Base-by-base conservation (phyloP, 345 rosid species). In the Melaleuca quinquenervia region DNA sequence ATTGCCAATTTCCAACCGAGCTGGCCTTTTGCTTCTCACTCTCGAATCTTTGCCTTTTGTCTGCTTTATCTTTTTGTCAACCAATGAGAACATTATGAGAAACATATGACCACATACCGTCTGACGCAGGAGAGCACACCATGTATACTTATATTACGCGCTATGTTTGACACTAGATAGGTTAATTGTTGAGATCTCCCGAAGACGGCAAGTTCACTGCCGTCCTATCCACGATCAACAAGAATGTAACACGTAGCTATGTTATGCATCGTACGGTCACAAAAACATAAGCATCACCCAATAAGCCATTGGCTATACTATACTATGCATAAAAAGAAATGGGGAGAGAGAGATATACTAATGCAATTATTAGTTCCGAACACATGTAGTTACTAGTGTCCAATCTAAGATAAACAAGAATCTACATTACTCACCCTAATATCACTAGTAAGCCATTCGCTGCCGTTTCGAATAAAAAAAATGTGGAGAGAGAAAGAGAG, bases 321-420 rank as follows among this genome's bases (percentile, higher is more conserved):
- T 62, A 15, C 14, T 27, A 12, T 27, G 70, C 76, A 8, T 15
- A 15, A 62, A 62, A 60, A 8, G 29, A 12, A 6, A 29, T 7
- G 76, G 3, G 21, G 22, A 29, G 36, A 36, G 2, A 29, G 1
- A 15, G 53, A 5, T 11, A 18, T 32, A 21, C 16, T 8, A 7
- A 8, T 16, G 36, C 0, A 32, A 0, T 64, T 1, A 8, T 6
- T 2, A 7, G 0, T 32, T 64, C 3, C 0, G 3, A 64, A 64
- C 11, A 0, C 20, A 16, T 29, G 32, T 8, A 4, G 3, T 64
- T 64, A 15, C 3, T 2, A 16, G 5, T 22, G 1, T 70, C 78
- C 24, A 70, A 70, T 32, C 3, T 24, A 0, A 3, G 0, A 70
- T 18, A 18, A 54, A 70, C 1, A 1, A 5, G 24, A 70, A 70